A percentile compares a stretch with the other conserved stretches of the same genome.
Conservation (phyloP, 2,329 filamentous ascomycete genomes). For the Fusarium nurragi region DNA sequence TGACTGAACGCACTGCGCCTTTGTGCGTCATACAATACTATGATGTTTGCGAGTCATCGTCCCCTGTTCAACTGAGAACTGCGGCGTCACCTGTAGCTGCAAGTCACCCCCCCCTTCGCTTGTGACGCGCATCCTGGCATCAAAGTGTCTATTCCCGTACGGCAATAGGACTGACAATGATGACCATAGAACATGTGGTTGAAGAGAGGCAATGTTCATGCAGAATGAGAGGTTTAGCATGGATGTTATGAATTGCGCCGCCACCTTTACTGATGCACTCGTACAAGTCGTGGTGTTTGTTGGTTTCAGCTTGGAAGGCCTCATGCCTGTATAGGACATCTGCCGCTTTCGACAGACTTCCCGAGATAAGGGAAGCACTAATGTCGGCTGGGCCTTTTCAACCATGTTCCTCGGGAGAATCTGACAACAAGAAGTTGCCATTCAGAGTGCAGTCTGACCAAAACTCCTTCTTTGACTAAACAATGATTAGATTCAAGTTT, state of each 20-base stretch:
- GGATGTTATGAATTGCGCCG: background rate
- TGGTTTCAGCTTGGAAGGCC: background rate
- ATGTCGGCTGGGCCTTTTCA: background rate
- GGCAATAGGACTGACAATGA: background rate
- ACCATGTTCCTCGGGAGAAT: background rate
- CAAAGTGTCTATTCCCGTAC: background rate
- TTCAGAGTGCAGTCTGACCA: background rate
- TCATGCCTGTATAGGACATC: background rate
- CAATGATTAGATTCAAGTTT: no score
- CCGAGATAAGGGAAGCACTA: background rate
- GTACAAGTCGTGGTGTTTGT: background rate
- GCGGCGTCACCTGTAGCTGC: background rate
- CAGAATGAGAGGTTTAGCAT: background rate
- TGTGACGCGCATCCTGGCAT: background rate
- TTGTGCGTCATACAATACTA: background rate
- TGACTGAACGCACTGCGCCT: background rate
- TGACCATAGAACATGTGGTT: background rate
- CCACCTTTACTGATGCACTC: background rate
- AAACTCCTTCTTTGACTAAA: no score
- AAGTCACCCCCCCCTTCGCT: background rate
- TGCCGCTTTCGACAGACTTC: slow-evolving; percentile 14
- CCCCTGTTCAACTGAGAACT: background rate
- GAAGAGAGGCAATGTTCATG: background rate
- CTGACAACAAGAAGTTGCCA: background rate
- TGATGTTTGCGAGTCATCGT: background rate